These are phyloP conservation scores for Aspergillus spinulosporus DNA, from an alignment of 2,329 filamentous ascomycete species.

Conservation along the genomic window DNA sequence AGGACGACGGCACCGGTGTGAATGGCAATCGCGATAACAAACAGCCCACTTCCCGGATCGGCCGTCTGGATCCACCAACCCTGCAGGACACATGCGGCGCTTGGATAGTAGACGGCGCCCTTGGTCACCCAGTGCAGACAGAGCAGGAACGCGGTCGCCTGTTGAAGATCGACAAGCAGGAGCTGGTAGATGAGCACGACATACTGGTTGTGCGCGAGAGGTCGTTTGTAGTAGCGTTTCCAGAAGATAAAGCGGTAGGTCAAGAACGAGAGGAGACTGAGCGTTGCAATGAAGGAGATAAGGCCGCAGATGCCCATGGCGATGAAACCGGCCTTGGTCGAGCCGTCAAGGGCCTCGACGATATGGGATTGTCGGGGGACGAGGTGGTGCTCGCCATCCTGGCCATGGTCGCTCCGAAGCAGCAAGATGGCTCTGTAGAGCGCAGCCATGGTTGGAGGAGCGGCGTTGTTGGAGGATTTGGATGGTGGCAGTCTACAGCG, in stretches of 20 bases:
- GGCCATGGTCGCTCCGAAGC: not conserved
- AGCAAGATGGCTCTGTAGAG: not conserved
- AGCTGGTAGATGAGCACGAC: slow-evolving; percentile 55
- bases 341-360: slow-evolving; percentile 20
- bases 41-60: slow-evolving; percentile 53
- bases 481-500: too few species aligned
- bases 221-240: slow-evolving; percentile 49
- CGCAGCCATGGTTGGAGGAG: not conserved
- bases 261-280: slow-evolving; percentile 45
- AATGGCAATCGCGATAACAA: slow-evolving; percentile 54
- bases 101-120: slow-evolving; percentile 45
- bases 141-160: slow-evolving; percentile 48
- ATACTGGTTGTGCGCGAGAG: slow-evolving; percentile 54
- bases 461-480: too few species aligned
- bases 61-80: slow-evolving; percentile 55
- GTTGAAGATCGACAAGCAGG: slow-evolving; percentile 52
- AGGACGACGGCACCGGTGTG: slow-evolving; percentile 53
- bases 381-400: not conserved
- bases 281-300: slow-evolving; percentile 36
- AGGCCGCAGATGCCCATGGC: slow-evolving; percentile 49
- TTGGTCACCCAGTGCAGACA: slow-evolving; percentile 49
- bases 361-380: not conserved
- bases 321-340: slow-evolving; percentile 46
- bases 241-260: slow-evolving; percentile 53
- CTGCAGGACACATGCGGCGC: slow-evolving; percentile 51